A percentile compares a stretch with the other conserved stretches of the same genome.
Evolutionary conservation across 1,139 yeast species (phyloP).

Genomic region (Sugiyamaella castrensis): DNA sequence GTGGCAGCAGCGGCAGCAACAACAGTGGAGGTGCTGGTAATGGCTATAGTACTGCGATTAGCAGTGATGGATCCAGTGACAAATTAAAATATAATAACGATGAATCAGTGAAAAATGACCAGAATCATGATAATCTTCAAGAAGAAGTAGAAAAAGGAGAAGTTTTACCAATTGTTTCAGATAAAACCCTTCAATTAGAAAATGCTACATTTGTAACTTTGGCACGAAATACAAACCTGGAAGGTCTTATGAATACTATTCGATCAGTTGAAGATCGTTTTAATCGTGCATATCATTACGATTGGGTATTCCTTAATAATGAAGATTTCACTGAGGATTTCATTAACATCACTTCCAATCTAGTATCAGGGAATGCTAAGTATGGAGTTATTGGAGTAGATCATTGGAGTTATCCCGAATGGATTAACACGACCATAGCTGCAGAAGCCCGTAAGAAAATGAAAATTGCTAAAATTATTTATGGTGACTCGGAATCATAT

Average conservation of each 20-base stretch:
- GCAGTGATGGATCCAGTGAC: no score
- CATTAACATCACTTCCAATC: slow-evolving; percentile 41
- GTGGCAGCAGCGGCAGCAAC: no score
- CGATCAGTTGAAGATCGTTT: slow-evolving; percentile 66
- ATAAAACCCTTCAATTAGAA: slow-evolving; percentile 25
- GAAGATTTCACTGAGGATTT: slow-evolving; percentile 54
- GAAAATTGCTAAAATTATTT: slow-evolving; percentile 50
- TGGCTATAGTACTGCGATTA: no score
- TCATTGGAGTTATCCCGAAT: slow-evolving; percentile 72
- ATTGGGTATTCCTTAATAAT: slow-evolving; percentile 78
- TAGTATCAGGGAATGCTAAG: slow-evolving; percentile 58
- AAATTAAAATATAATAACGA: no score
- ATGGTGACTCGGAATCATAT: slow-evolving; percentile 71
- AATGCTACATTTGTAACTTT: slow-evolving; percentile 60
- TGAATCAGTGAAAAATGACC: no score
- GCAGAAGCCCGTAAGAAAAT: slow-evolving; percentile 47
- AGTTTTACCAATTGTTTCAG: no score
- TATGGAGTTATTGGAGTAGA: slow-evolving; percentile 63
- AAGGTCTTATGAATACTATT: slow-evolving; percentile 54
- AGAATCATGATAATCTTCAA: no score
- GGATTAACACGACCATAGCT: slow-evolving; percentile 59
- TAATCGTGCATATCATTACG: slow-evolving; percentile 63
- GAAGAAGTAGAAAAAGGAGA: no score
- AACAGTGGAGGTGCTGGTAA: no score
- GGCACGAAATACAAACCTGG: slow-evolving; percentile 65